Percentiles rank a stretch among this genome's conserved stretches.
phyloP scores from a whole-genome alignment of 2,329 filamentous ascomycete genomes.

The Penicillium sp. region DNA sequence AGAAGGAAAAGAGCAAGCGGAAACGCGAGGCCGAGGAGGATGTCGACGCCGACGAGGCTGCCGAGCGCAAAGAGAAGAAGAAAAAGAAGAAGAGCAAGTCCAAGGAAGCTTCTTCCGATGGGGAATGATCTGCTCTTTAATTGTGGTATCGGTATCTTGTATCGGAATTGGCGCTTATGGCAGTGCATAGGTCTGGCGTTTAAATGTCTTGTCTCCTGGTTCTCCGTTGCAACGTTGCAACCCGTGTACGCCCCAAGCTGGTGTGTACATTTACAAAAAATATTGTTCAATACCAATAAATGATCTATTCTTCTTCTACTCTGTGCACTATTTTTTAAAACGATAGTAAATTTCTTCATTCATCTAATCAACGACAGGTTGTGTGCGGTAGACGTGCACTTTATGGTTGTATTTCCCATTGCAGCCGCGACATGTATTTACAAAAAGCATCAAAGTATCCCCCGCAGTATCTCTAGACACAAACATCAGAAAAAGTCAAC shows the following conservation, averaged over 20 bases:
- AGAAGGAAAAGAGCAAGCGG: constrained; percentile 47
- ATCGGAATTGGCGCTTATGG: constrained; percentile 36
- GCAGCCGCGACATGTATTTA: background rate
- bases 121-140: constrained; percentile 23
- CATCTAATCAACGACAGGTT: background rate
- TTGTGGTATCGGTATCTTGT: constrained; percentile 20
- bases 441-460: background rate
- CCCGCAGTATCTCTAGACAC: background rate
- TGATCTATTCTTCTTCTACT: background rate
- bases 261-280: constrained; percentile 20
- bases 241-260: constrained; percentile 10
- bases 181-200: constrained; percentile 43
- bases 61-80: constrained; percentile 64
- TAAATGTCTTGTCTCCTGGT: constrained; percentile 17
- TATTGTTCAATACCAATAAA: constrained; percentile 20
- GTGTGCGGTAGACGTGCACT: background rate
- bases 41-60: constrained; percentile 32
- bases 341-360: background rate
- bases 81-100: constrained; percentile 47
- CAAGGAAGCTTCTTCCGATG: constrained; percentile 31
- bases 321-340: background rate
- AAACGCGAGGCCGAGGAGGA: constrained; percentile 40
- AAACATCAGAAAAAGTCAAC: background rate
- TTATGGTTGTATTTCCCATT: too few species aligned
- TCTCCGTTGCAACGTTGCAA: constrained; percentile 16